These are phyloP conservation scores for Citrus unshiu DNA, from an alignment of 345 rosid species.

Conservation along the genomic window DNA sequence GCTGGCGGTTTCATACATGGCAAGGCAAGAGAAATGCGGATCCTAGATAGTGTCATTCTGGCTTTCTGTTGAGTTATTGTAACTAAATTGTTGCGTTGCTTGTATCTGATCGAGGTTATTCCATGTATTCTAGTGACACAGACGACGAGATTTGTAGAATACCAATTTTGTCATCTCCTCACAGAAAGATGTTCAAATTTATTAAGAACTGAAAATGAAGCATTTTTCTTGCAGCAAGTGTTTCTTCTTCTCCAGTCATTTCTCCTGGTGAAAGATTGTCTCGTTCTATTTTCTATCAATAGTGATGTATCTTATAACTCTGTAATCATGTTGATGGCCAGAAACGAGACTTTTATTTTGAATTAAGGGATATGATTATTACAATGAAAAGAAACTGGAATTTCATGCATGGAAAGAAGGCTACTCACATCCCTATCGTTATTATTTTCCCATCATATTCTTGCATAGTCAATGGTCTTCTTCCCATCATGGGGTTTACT, in stretches of 20 bases:
- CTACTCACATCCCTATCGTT: too few species aligned
- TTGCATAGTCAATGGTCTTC: constrained; percentile 19
- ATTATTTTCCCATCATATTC: constrained; percentile 5
- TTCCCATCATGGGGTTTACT: constrained; percentile 30
- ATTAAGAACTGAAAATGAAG: neutral
- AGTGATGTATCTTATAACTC: neutral
- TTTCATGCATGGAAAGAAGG: neutral
- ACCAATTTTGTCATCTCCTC: neutral
- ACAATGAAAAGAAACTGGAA: neutral
- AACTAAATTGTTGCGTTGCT: neutral
- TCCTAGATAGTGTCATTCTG: too few species aligned
- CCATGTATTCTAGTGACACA: neutral
- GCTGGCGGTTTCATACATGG: constrained; percentile 6
- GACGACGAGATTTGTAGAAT: neutral
- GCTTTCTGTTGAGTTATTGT: neutral
- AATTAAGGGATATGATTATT: neutral
- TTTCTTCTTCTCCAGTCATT: neutral
- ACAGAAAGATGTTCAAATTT: neutral
- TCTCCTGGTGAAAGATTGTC: neutral
- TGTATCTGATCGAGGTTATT: neutral
- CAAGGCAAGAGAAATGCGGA: constrained; percentile 6
- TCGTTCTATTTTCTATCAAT: neutral
- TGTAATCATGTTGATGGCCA: too few species aligned
- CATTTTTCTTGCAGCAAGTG: neutral
- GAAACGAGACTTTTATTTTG: too few species aligned